These are phyloP conservation scores for Micractinium sp. DNA, from an alignment of 139 green algal genomes.

Conservation along the genomic window DNA sequence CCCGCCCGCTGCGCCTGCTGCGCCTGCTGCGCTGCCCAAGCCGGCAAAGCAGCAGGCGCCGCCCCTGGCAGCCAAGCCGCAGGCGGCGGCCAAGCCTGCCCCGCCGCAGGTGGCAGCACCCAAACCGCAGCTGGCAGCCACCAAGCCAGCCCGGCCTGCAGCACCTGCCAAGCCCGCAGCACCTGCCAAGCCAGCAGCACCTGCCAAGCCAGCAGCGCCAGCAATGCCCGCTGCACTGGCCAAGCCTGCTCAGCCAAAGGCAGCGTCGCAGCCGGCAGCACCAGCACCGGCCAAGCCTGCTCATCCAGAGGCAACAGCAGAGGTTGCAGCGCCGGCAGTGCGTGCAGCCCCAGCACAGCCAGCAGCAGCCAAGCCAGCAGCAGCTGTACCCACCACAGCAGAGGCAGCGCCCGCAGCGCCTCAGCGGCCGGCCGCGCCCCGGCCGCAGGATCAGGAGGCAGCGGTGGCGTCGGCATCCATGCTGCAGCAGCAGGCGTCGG, in stretches of 20 bases:
- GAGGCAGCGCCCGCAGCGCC: neutral
- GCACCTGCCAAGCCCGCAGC: neutral
- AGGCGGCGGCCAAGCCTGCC: neutral
- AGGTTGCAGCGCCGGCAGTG: neutral
- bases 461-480: too few relatives aligned
- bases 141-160: neutral
- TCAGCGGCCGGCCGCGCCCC: neutral
- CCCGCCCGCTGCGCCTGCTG: neutral
- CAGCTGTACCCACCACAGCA: neutral
- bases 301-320: neutral
- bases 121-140: neutral
- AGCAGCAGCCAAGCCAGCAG: neutral
- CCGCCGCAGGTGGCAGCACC: neutral
- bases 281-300: neutral
- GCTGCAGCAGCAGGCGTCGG: neutral
- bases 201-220: neutral
- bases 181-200: neutral
- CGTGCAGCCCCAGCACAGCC: neutral
- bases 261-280: neutral
- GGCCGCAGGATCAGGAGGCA: neutral
- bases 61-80: conserved; percentile 11
- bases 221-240: neutral
- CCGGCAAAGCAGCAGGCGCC: neutral
- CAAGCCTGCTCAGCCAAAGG: neutral
- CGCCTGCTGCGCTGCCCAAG: neutral